phyloP scores from a whole-genome alignment of 257 asterid genomes.

The Scutellaria minor region DNA sequence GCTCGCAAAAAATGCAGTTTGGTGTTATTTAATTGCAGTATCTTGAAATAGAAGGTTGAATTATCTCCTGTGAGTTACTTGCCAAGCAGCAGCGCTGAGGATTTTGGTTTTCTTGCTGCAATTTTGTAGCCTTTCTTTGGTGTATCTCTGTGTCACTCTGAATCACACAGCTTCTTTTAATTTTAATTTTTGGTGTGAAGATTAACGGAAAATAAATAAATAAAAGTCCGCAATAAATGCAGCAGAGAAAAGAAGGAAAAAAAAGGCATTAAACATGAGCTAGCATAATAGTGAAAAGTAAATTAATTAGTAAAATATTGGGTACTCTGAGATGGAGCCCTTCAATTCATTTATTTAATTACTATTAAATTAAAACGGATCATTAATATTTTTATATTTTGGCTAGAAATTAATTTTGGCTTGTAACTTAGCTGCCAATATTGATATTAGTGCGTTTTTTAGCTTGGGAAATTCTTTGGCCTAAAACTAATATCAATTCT shows the following conservation, averaged over 20 bases:
- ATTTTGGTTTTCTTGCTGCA: neutral
- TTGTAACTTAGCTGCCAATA: neutral
- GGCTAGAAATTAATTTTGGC: neutral
- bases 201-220: constrained; percentile 11
- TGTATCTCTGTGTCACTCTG: constrained; percentile 26
- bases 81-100: constrained; percentile 19
- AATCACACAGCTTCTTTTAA: constrained; percentile 34
- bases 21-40: neutral
- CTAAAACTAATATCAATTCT: no score
- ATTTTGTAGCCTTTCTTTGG: neutral
- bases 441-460: neutral
- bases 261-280: neutral
- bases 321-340: no score
- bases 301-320: no score
- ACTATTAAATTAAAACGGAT: no score
- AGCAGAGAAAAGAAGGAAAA: neutral
- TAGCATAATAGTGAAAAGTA: neutral
- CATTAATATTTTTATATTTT: no score
- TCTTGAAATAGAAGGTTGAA: neutral
- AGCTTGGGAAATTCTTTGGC: no score
- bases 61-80: constrained; percentile 6
- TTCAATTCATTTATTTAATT: no score
- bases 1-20: neutral
- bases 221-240: constrained; percentile 16
- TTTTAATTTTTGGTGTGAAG: neutral